Evolutionary conservation across 2,329 filamentous ascomycete genomes (phyloP), one percentile per base, ranked within the genome.

Genomic region (Hypocreales sp.): DNA sequence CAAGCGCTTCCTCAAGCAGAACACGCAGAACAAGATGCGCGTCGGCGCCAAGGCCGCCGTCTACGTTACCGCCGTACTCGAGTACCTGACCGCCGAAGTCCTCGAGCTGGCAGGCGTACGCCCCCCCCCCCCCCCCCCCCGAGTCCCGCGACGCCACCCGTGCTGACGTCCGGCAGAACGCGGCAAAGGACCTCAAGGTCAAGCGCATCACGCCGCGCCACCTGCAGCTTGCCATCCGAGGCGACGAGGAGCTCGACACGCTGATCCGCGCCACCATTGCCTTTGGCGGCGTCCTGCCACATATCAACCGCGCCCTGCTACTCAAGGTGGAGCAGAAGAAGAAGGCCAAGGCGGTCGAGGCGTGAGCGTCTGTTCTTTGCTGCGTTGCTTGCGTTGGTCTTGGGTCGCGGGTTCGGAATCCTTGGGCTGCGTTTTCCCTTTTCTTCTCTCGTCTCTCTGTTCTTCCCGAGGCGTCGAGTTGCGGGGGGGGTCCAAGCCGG

Each of bases 21-120:
- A 94, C 64, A 95, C 90, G 26, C 90, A 95, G 55, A 92, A 94
- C 64, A 95, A 95, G 69, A 95, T 94, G 82, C 87, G 90, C 60
- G 92, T 98, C 41, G 90, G 90, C 46, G 90, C 87, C 50, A 95
- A 95, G 68, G 90, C 90, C 39, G 86, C 90, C 40, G 90, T 98
- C 46, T 98, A 98, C 54, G 83, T 95, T 36, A 95, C 90, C 26
- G 90, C 90, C 23, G 90, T 98, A 31, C 79, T 98, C 39, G 90
- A 98, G 64, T 98, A 98, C 55, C 67, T 98, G 42, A 94, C 90
- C 34, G 87, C 87, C 38, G 87, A 98, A 72, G 87, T 98, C 25
- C 79, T 98, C 46, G 90, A 98, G 59, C 69, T 98, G 40, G 90
- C 90, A 54, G 90, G 90, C 57, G 72, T 78, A 62, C 60, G 72